Percentiles rank a stretch among this genome's conserved stretches.
Evolutionary conservation across 2,329 filamentous ascomycete genomes (phyloP).

Genomic region (Harringtonia aguacate): DNA sequence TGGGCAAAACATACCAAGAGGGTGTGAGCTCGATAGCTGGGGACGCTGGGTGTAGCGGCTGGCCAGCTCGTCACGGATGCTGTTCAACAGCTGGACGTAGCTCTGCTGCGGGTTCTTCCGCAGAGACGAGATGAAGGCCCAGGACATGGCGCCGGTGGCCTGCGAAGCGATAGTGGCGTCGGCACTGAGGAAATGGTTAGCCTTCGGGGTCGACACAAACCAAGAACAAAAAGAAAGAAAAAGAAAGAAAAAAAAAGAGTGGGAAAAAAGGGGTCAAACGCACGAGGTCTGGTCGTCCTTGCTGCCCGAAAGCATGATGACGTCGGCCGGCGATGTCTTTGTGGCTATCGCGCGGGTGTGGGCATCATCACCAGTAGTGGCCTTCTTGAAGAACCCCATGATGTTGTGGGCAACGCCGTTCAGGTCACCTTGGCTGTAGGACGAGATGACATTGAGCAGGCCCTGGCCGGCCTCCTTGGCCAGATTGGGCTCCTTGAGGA

Average conservation of each 20-base stretch:
- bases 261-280: slow-evolving; percentile 26
- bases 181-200: slow-evolving; percentile 43
- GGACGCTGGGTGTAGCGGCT: slow-evolving; percentile 90
- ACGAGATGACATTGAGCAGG: slow-evolving; percentile 47
- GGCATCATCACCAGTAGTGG: slow-evolving; percentile 68
- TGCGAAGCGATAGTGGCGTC: slow-evolving; percentile 86
- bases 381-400: slow-evolving; percentile 81
- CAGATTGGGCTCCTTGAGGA: slow-evolving; percentile 58
- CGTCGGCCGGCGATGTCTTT: slow-evolving; percentile 89
- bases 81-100: slow-evolving; percentile 94
- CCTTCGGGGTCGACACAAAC: too few species aligned
- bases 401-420: slow-evolving; percentile 72
- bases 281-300: slow-evolving; percentile 94
- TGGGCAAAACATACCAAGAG: slow-evolving; percentile 58
- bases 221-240: too few species aligned
- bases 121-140: slow-evolving; percentile 86
- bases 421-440: slow-evolving; percentile 61
- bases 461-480: slow-evolving; percentile 58
- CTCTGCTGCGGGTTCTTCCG: slow-evolving; percentile 97
- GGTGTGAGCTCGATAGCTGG: slow-evolving; percentile 93
- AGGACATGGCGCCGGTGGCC: slow-evolving; percentile 96
- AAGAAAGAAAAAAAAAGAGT: slow-evolving; percentile 9
- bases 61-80: slow-evolving; percentile 83
- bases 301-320: slow-evolving; percentile 95
- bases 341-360: slow-evolving; percentile 73